Evolutionary conservation across 208 protist species (phyloP).

Genomic region (Acanthamoeba triangularis): DNA sequence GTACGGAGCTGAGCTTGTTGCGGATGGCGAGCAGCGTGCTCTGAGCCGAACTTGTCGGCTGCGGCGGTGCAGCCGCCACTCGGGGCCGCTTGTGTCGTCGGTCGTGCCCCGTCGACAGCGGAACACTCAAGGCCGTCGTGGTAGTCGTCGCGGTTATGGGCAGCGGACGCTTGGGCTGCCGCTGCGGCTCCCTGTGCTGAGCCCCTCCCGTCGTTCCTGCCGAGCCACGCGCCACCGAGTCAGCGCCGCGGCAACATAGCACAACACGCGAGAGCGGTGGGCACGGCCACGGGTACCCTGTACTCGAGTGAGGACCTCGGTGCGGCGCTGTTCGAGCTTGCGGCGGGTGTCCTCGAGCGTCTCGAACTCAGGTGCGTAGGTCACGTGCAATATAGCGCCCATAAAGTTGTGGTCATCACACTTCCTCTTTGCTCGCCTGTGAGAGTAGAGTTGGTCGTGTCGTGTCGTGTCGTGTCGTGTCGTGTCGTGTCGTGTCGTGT

Average conservation of each 20-base stretch:
- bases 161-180: neutral
- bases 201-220: neutral
- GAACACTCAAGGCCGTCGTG: neutral
- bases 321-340: conserved; percentile 63
- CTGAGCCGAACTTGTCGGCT: neutral
- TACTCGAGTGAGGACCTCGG: neutral
- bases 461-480: neutral
- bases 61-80: no score
- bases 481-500: neutral
- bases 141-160: neutral
- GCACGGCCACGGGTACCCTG: neutral
- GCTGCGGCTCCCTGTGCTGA: neutral
- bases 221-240: neutral
- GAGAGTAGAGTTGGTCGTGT: no score
- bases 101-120: neutral
- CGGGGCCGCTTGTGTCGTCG: neutral
- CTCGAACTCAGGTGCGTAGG: conserved; percentile 72
- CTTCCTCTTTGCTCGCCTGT: conserved; percentile 37
- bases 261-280: neutral
- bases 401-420: conserved; percentile 73
- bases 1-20: neutral
- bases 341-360: conserved; percentile 11
- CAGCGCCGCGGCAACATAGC: no score
- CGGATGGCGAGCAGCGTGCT: conserved; percentile 8
- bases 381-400: conserved; percentile 45